Base-by-base conservation (phyloP, 441 rosid genomes). In the Eruca vesicaria region DNA sequence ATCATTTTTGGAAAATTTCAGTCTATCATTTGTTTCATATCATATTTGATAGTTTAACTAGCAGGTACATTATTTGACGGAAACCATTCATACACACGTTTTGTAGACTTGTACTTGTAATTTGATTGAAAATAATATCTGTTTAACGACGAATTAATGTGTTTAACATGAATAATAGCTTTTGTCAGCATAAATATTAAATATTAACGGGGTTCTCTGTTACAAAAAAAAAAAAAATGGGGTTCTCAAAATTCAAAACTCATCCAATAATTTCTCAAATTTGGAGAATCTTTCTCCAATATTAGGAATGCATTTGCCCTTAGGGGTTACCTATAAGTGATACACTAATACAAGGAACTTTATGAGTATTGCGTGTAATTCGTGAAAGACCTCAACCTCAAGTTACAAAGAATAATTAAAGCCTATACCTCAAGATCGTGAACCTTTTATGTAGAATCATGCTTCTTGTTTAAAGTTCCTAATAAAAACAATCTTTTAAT, bases 301-400 rank as follows among this genome's bases (percentile, higher is more conserved):
- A 6, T 23, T 6, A 12, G 61, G 36, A 32, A 58, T 16, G 33
- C 16, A 55, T 55, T 15, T 48, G 16, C 48, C 14, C 21, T 8
- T 52, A 52, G 14, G 6, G 23, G n/a, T 52, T 19, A 12, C 48
- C 48, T 41, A 41, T 41, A 41, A 9, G 2, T 9, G 28, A 52
- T 52, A 20, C 9, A 56, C 61, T 12, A 56, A 23, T 23, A 56
- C 33, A 26, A 56, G 18, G 32, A 16, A 56, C 9, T 55, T 55
- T 53, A 56, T n/a, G n/a, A n/a, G n/a, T n/a, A 26, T 26, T 11
- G 35, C 35, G 69, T 64, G 56, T 23, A 26, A 43, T 43, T 21
- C 56, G 28, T 64, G n/a, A 56, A 15, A 43, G 69, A 64, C 35
- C 21, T 64, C 56, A 5, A n/a, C 68, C 55, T 63, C 55, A 63